Base-by-base conservation (phyloP, 75 land plant genomes). In the Ceratopteris richardii region DNA sequence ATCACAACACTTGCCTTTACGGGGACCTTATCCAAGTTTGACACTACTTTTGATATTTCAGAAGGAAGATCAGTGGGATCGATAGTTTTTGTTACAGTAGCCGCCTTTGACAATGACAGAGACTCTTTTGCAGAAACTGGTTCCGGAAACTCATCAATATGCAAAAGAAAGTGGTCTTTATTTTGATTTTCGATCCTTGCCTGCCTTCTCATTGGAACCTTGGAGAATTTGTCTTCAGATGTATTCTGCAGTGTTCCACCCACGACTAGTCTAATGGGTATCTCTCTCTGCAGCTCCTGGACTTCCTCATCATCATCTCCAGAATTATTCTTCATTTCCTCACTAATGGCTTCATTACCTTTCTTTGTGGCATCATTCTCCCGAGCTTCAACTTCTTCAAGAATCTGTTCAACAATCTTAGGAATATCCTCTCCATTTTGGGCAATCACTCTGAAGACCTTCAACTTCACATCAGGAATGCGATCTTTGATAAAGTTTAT, bases 381-480 rank as follows among this genome's bases (percentile, higher is more conserved):
- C 24, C 57, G 31, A 16, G 40, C 47, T 20, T 44, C 73, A 30
- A 30, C 62, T 13, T 60, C 61, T 24, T 37, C 70, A 52, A 65
- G 48, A 18, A 61, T 39, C 19, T 73, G 44, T 47, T 66, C 75
- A 30, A 73, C 57, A 50, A 73, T 73, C 42, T 73, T 66, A 11
- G 76, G 76, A 20, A 73, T 13, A 52, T 71, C 74, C 18, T 57
- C 66, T 47, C 80, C 86, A 41, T 72, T 82, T 23, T 84, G 85
- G 10, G 78, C 74, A 53, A 69, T 58, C 29, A 77, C 65, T 41
- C 81, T 80, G 59, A 78, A 65, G 7, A 89, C 83, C 65, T 85
- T 80, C 18, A 85, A 55, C 62, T 90, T 85, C 39, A 90, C 64
- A 26, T 73, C 84, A 17, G 96, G 96, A 60, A 90, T 78, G 53